Evolutionary conservation across 2,329 filamentous ascomycete genomes (phyloP).

Genomic region (Botryotinia calthae): DNA sequence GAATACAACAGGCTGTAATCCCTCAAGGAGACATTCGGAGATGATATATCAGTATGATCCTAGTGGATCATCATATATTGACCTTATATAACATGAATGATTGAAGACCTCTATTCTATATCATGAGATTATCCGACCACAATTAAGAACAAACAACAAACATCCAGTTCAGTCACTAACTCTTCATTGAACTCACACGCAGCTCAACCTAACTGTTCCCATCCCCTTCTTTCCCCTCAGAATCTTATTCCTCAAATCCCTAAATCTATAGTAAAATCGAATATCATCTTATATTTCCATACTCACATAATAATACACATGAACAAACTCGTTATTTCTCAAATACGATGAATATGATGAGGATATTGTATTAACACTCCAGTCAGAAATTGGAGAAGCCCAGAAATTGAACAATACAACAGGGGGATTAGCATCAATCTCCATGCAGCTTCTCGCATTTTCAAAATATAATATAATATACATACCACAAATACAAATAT

Average conservation of each 20-base stretch:
- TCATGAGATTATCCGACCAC: neutral
- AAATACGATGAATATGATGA: accelerated
- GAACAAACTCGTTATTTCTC: neutral
- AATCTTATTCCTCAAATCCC: neutral
- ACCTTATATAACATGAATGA: neutral
- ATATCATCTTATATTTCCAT: neutral
- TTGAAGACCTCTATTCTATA: neutral
- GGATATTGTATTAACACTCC: neutral
- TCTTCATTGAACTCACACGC: no score
- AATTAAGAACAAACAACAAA: neutral
- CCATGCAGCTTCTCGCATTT: neutral
- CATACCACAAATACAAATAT: no score
- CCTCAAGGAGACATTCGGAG: neutral
- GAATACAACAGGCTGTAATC: neutral
- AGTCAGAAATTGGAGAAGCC: neutral
- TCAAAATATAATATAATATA: neutral
- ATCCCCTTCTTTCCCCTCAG: neutral
- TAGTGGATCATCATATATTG: neutral
- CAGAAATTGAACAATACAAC: neutral
- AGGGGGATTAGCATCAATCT: neutral
- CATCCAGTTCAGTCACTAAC: neutral
- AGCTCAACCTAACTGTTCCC: no score
- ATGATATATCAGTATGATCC: neutral
- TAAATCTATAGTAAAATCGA: accelerated
- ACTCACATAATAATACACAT: neutral